Percentiles rank a stretch among this genome's conserved stretches.
These are phyloP conservation scores for Fusarium poae DNA, from an alignment of 2,329 filamentous ascomycete genomes.

Conservation along the genomic window DNA sequence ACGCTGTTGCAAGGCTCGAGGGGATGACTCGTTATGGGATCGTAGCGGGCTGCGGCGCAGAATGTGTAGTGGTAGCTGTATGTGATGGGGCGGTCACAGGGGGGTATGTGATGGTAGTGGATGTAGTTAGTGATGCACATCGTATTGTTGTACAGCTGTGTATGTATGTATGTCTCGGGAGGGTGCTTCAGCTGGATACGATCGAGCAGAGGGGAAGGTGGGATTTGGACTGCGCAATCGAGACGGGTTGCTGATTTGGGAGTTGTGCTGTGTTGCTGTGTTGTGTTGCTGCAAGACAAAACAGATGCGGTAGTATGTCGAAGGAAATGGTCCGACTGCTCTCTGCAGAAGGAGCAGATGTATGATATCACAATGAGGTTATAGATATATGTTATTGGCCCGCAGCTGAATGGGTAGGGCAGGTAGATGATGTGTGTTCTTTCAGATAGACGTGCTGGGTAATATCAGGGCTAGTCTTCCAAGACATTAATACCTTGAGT, in stretches of 20 bases:
- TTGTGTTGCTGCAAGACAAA: background rate
- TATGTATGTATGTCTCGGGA: slow-evolving; percentile 46
- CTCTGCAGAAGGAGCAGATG: background rate
- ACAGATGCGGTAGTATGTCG: slow-evolving; percentile 7
- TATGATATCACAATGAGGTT: slow-evolving; percentile 9
- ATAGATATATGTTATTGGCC: background rate
- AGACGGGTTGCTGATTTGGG: background rate
- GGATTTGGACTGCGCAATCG: slow-evolving; percentile 18
- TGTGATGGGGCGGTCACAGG: slow-evolving; percentile 58
- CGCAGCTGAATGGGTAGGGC: slow-evolving; percentile 1
- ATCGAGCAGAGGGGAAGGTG: slow-evolving; percentile 18
- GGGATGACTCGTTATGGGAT: slow-evolving; percentile 48
- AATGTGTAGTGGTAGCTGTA: slow-evolving; percentile 60
- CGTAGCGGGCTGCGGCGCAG: slow-evolving; percentile 55
- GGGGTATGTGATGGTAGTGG: slow-evolving; percentile 64
- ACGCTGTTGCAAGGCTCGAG: slow-evolving; percentile 43
- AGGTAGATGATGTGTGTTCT: background rate
- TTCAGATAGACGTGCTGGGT: background rate
- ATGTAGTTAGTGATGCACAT: slow-evolving; percentile 67
- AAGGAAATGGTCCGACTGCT: background rate
- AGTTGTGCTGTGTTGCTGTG: background rate
- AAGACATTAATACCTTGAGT: background rate
- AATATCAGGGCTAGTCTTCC: background rate
- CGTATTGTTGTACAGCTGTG: slow-evolving; percentile 34
- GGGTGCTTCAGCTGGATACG: slow-evolving; percentile 39